Evolutionary conservation across 1,139 yeast genomes (phyloP).

Genomic region (Suhomyces bribrorum): DNA sequence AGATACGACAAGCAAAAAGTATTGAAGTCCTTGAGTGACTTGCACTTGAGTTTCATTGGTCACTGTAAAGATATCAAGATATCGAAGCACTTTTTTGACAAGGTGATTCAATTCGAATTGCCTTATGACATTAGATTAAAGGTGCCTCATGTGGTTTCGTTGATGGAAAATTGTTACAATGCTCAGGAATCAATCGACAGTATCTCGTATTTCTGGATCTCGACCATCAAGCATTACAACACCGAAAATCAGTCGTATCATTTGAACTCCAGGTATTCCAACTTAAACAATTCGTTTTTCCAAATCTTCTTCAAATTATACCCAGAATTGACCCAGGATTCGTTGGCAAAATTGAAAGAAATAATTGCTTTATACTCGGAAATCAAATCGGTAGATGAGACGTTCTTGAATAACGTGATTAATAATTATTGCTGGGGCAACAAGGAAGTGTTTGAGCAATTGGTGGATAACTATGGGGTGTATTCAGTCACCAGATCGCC

Average conservation of each 20-base stretch:
- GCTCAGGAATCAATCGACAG: constrained; percentile 58
- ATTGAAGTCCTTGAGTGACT: constrained; percentile 46
- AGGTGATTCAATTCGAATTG: constrained; percentile 64
- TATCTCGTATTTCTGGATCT: constrained; percentile 64
- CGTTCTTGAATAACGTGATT: constrained; percentile 75
- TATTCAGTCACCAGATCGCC: constrained; percentile 63
- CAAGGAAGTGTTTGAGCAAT: constrained; percentile 61
- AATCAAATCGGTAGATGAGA: constrained; percentile 64
- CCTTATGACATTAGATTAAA: constrained; percentile 74
- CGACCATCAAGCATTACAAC: constrained; percentile 60
- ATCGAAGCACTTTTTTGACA: constrained; percentile 72
- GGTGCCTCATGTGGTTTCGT: constrained; percentile 71
- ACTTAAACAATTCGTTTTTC: constrained; percentile 70
- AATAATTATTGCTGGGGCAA: constrained; percentile 74
- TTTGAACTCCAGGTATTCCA: constrained; percentile 59
- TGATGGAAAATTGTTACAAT: constrained; percentile 63
- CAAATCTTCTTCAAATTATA: constrained; percentile 63
- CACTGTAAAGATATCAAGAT: constrained; percentile 72
- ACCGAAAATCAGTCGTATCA: constrained; percentile 27
- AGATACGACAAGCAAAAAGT: constrained; percentile 19
- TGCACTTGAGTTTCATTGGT: constrained; percentile 80
- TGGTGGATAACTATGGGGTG: constrained; percentile 60
- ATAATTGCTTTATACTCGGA: constrained; percentile 59
- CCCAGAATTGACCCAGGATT: constrained; percentile 56
- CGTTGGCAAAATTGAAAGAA: constrained; percentile 58